Evolutionary conservation across 495 filamentous ascomycete genomes (phyloP).

Genomic region (Glutinoglossum americanum): DNA sequence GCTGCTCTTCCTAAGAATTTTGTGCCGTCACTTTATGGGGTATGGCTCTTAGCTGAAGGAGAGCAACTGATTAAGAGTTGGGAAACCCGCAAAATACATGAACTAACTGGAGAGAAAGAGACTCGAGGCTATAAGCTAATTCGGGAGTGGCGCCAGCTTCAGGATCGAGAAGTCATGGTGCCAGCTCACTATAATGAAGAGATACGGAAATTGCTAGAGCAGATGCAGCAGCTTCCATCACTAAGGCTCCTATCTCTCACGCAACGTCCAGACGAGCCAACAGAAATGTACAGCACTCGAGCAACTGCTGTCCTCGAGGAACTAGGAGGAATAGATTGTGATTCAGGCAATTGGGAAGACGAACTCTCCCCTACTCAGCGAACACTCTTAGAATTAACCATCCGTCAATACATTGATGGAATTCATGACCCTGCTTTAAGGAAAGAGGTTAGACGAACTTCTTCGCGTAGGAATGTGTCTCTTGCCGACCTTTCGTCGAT

Average conservation of each 20-base stretch:
- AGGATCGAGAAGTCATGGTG: constrained; percentile 17
- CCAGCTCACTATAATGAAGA: constrained; percentile 24
- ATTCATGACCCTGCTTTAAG: neutral
- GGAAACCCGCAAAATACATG: constrained; percentile 19
- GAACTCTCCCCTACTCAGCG: neutral
- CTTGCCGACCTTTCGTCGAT: neutral
- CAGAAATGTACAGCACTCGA: constrained; percentile 21
- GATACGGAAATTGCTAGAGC: constrained; percentile 20
- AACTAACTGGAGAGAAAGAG: constrained; percentile 17
- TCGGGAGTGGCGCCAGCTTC: constrained; percentile 21
- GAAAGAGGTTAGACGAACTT: neutral
- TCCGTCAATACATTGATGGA: neutral
- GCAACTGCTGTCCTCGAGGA: constrained; percentile 17
- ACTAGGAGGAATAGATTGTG: constrained; percentile 9
- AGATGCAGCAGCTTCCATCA: constrained; percentile 23
- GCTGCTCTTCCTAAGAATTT: constrained; percentile 15
- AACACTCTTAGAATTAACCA: neutral
- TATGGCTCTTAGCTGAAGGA: constrained; percentile 27
- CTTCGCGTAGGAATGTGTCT: neutral
- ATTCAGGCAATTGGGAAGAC: neutral
- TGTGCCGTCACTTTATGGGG: constrained; percentile 23
- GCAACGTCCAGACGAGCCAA: constrained; percentile 25
- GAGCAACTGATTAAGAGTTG: constrained; percentile 23
- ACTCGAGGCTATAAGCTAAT: constrained; percentile 14
- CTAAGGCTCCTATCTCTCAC: constrained; percentile 24